phyloP scores from a whole-genome alignment of 352 stramenopile genomes.

The Pythium graminicola region DNA sequence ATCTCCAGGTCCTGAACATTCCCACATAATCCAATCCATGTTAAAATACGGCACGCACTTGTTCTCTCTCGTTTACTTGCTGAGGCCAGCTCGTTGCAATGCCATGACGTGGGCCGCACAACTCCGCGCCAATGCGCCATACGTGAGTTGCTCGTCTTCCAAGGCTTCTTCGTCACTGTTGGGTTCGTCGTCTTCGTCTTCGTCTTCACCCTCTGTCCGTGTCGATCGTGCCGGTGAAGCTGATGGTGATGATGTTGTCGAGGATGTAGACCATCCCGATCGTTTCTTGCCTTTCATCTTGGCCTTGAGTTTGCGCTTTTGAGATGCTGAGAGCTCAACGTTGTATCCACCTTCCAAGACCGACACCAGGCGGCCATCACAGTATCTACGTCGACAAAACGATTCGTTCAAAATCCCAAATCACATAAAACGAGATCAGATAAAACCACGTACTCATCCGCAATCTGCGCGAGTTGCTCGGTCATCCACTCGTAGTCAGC shows the following conservation, averaged over 20 bases:
- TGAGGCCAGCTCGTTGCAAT: slow-evolving; percentile 31
- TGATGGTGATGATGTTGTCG: too few species aligned
- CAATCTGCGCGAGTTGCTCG: slow-evolving; percentile 34
- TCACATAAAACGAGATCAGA: too few species aligned
- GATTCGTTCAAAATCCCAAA: too few species aligned
- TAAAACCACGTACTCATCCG: neutral
- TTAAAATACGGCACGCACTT: neutral
- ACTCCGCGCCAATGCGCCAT: slow-evolving; percentile 49
- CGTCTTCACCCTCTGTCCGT: slow-evolving; percentile 14
- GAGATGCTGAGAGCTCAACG: slow-evolving; percentile 37
- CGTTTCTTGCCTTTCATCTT: slow-evolving; percentile 22
- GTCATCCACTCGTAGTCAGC: slow-evolving; percentile 28
- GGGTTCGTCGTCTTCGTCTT: slow-evolving; percentile 41
- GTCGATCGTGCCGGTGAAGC: slow-evolving; percentile 5
- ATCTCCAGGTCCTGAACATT: too few species aligned
- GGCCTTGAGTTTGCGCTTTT: slow-evolving; percentile 26
- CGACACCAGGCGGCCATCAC: slow-evolving; percentile 90
- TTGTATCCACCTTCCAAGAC: slow-evolving; percentile 95
- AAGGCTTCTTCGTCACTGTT: slow-evolving; percentile 43
- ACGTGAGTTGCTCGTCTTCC: slow-evolving; percentile 52
- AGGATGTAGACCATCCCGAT: neutral
- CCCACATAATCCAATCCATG: too few species aligned
- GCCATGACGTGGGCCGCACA: slow-evolving; percentile 57
- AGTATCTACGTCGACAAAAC: too few species aligned
- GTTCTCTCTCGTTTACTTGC: neutral